These are phyloP conservation scores for Epichloe gansuensis DNA, from an alignment of 2,329 filamentous ascomycete genomes.

Conservation along the genomic window DNA sequence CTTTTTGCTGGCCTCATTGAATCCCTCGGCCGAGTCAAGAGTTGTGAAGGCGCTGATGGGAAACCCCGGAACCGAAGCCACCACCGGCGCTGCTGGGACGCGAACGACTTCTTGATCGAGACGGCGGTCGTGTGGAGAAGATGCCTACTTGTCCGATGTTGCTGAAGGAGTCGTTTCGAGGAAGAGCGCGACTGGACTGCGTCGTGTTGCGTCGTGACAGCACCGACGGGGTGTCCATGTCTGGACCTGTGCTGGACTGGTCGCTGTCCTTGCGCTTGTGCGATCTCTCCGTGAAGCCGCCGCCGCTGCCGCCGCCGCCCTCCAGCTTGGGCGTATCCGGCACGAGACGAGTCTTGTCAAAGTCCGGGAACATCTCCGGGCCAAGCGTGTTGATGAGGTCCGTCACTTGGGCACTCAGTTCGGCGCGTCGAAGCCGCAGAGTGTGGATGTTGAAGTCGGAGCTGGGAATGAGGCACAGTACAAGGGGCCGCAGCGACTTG, in stretches of 20 bases:
- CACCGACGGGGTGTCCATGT: conserved; percentile 26
- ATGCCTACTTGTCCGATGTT: conserved; percentile 80
- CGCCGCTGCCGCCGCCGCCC: conserved; percentile 12
- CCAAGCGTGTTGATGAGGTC: conserved; percentile 90
- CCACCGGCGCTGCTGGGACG: conserved; percentile 58
- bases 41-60: conserved; percentile 58
- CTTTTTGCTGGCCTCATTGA: conserved; percentile 74
- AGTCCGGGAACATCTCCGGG: conserved; percentile 95
- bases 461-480: conserved; percentile 73
- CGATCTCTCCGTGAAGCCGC: conserved; percentile 14
- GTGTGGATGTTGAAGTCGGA: conserved; percentile 75
- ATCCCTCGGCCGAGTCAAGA: conserved; percentile 53
- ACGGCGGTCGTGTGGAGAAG: conserved; percentile 81
- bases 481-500: conserved; percentile 81
- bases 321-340: conserved; percentile 37
- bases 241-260: conserved; percentile 28
- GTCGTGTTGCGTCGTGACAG: conserved; percentile 39
- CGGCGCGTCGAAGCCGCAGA: conserved; percentile 58
- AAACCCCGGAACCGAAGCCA: conserved; percentile 50
- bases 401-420: conserved; percentile 72
- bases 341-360: conserved; percentile 63
- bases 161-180: conserved; percentile 86
- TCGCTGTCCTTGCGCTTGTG: conserved; percentile 36
- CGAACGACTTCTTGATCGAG: conserved; percentile 59
- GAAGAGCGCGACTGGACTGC: conserved; percentile 43